phyloP scores from a whole-genome alignment of 2,329 filamentous ascomycete species.

The Fusarium clavum region DNA sequence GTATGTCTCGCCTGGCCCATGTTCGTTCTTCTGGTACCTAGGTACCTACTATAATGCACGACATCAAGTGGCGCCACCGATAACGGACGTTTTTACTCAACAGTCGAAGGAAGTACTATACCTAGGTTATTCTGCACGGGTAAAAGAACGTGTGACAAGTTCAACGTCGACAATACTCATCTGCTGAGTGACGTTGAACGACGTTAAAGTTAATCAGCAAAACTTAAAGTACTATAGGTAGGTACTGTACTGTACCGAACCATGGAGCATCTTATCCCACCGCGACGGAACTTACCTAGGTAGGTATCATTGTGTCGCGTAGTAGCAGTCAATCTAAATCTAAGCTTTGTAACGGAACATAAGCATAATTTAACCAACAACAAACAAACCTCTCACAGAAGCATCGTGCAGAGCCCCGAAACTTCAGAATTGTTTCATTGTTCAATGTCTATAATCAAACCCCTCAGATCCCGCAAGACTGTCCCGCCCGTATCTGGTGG shows the following conservation, averaged over 20 bases:
- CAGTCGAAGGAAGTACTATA: not conserved
- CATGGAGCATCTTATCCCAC: not conserved
- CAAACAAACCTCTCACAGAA: not conserved
- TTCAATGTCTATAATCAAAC: slow-evolving; percentile 12
- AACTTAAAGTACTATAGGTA: not conserved
- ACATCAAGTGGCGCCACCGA: slow-evolving; percentile 36
- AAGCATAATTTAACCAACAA: not conserved
- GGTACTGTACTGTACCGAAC: not conserved
- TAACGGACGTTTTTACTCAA: slow-evolving; percentile 25
- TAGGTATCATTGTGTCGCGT: not conserved
- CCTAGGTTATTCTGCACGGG: not conserved
- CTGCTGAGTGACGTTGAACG: not conserved
- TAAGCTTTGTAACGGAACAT: not conserved
- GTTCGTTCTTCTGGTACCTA: not conserved
- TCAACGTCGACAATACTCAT: not conserved
- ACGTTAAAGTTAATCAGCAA: not conserved
- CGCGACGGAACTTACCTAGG: not conserved
- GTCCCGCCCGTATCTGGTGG: not conserved
- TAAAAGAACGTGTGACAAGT: not conserved
- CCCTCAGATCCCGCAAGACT: slow-evolving; percentile 23
- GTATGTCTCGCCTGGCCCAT: slow-evolving; percentile 4
- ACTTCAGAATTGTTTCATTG: slow-evolving; percentile 8
- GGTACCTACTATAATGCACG: slow-evolving; percentile 6
- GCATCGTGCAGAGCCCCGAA: not conserved
- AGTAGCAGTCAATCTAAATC: not conserved